These are phyloP conservation scores for Vicia villosa DNA, from an alignment of 306 rosid species.

Conservation along the genomic window DNA sequence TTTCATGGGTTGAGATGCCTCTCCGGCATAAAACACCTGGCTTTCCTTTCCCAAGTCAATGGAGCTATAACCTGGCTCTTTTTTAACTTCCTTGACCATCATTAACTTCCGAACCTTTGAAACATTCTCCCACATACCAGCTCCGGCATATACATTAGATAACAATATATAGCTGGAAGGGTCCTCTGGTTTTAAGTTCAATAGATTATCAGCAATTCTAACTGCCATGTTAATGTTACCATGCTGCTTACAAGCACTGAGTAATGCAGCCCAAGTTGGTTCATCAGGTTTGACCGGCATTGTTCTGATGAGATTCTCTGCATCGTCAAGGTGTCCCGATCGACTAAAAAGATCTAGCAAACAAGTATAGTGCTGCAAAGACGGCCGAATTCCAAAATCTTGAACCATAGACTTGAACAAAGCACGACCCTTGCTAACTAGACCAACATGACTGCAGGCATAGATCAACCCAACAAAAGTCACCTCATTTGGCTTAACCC, in stretches of 20 bases:
- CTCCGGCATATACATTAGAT: slow-evolving; percentile 72
- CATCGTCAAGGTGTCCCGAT: slow-evolving; percentile 87
- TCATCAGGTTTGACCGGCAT: slow-evolving; percentile 83
- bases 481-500: slow-evolving; percentile 77
- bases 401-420: slow-evolving; percentile 71
- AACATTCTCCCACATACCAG: slow-evolving; percentile 74
- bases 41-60: slow-evolving; percentile 72
- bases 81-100: slow-evolving; percentile 66
- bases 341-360: slow-evolving; percentile 83
- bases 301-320: slow-evolving; percentile 55
- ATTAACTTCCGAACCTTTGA: slow-evolving; percentile 70
- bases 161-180: slow-evolving; percentile 72
- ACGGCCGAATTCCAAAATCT: slow-evolving; percentile 64
- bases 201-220: slow-evolving; percentile 63
- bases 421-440: slow-evolving; percentile 63
- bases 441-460: slow-evolving; percentile 84
- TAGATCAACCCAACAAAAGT: slow-evolving; percentile 85
- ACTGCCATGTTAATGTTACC: slow-evolving; percentile 64
- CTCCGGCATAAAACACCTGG: slow-evolving; percentile 82
- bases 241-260: slow-evolving; percentile 78
- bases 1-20: slow-evolving; percentile 71
- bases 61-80: slow-evolving; percentile 84
- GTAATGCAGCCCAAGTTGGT: slow-evolving; percentile 88
- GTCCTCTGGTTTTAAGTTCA: slow-evolving; percentile 59
- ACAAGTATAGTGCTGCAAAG: slow-evolving; percentile 88